Base-by-base conservation (phyloP, 2,329 filamentous ascomycete species). In the Rhexocercosporidium sp. region DNA sequence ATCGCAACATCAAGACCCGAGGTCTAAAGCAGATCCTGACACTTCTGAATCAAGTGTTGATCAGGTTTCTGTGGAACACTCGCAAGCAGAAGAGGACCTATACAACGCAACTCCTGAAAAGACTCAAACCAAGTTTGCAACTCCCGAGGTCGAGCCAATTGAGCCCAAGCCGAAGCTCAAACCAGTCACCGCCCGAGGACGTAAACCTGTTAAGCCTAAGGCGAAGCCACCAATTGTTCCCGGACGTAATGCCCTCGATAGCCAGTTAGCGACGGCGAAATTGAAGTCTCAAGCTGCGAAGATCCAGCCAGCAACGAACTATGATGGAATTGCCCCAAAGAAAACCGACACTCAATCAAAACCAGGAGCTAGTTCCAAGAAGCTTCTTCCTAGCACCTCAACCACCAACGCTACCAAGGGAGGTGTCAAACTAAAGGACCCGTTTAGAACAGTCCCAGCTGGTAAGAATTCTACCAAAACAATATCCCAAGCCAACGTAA, bases 221-320 rank as follows among this genome's bases (percentile, higher is more conserved):
- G 67, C 67, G 18, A 69, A 69, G 16, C 37, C 41, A n/a, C 67
- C 67, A n/a, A 69, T 69, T 27, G 31, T 59, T 34, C 27, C 14
- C 14, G 34, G 56, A 41, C 39, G 47, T 4, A 39, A 29, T 4
- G 59, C 41, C 56, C 57, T 53, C 20, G 46, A 20, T 31, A 62
- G 31, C 11, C 16, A 51, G 31, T 7, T 47, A 34, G 39, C 27
- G 14, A 39, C 20, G 9, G 22, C n/a, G 27, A 41, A 31, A 51
- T 22, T 16, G 11, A 37, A 34, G 20, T 20, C 37, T 18, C 20
- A 25, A 5, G 14, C 20, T 29, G 27, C 39, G 25, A 11, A 34
- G 14, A 11, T 22, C 16, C 29, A 37, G 44, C n/a, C 11, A 31
- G n/a, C n/a, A 37, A 25, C 39, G 37, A 12, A 39, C 14, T 16